A percentile compares a stretch with the other conserved stretches of the same genome.
Evolutionary conservation across 441 rosid genomes (phyloP).

Genomic region (Gossypium laxum): DNA sequence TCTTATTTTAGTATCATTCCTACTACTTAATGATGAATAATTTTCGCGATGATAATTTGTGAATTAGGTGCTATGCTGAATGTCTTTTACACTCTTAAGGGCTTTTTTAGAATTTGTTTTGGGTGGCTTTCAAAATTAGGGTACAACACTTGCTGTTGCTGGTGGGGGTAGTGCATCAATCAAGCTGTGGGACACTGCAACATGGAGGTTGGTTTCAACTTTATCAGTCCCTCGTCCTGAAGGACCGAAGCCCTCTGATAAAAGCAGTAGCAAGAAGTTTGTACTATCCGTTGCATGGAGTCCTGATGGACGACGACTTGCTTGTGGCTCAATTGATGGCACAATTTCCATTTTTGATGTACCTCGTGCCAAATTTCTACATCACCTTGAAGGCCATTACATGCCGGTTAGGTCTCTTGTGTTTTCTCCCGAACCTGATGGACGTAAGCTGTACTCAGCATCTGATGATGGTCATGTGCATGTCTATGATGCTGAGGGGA

Average conservation of each 20-base stretch:
- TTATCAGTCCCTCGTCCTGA: conserved; percentile 79
- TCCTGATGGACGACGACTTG: conserved; percentile 69
- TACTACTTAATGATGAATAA: neutral
- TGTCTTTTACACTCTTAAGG: neutral
- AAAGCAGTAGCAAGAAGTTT: conserved; percentile 78
- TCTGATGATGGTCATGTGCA: conserved; percentile 85
- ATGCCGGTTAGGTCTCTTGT: conserved; percentile 89
- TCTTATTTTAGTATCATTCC: neutral
- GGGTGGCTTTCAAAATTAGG: conserved; percentile 32
- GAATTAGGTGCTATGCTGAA: neutral
- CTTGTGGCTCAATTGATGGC: conserved; percentile 97
- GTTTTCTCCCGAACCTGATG: conserved; percentile 55
- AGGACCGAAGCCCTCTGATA: conserved; percentile 68
- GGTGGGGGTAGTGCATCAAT: conserved; percentile 92
- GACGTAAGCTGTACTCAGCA: conserved; percentile 64
- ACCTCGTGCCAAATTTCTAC: conserved; percentile 64
- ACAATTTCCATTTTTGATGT: conserved; percentile 76
- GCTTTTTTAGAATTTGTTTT: neutral
- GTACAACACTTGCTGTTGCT: conserved; percentile 86
- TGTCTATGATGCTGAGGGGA: conserved; percentile 85
- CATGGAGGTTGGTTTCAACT: conserved; percentile 66
- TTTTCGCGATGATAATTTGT: neutral
- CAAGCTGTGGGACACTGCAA: conserved; percentile 91
- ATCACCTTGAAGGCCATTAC: conserved; percentile 80
- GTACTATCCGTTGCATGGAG: conserved; percentile 88